Evolutionary conservation across 805 yeast species (phyloP).

Genomic region (Kluyveromyces lactis): DNA sequence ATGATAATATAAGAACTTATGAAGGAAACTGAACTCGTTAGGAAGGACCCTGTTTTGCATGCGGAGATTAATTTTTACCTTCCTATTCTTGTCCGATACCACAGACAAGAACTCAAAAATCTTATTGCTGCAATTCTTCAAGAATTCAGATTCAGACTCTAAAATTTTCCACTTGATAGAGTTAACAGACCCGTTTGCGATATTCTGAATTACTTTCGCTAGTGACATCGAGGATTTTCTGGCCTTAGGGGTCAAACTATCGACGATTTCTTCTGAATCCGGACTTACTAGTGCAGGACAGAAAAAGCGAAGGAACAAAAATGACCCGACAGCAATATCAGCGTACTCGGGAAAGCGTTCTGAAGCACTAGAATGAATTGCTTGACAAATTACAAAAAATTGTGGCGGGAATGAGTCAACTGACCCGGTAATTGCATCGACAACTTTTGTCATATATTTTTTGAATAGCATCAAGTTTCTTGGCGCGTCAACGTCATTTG

Average conservation of each 20-base stretch:
- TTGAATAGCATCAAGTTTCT: constrained; percentile 41
- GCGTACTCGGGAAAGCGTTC: constrained; percentile 60
- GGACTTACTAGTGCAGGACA: constrained; percentile 92
- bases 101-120: constrained; percentile 35
- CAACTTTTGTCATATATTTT: constrained; percentile 45
- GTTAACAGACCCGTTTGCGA: constrained; percentile 73
- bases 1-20: constrained; percentile 41
- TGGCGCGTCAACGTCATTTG: constrained; percentile 32
- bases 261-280: constrained; percentile 39
- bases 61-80: constrained; percentile 15
- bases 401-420: constrained; percentile 57
- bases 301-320: constrained; percentile 67
- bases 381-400: constrained; percentile 60
- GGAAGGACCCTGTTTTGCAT: constrained; percentile 16
- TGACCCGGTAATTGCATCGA: constrained; percentile 52
- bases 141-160: constrained; percentile 33
- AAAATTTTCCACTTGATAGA: constrained; percentile 59
- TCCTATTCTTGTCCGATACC: constrained; percentile 23
- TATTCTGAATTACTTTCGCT: constrained; percentile 76
- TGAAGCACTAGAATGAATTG: constrained; percentile 49
- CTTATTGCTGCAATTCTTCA: constrained; percentile 32
- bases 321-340: constrained; percentile 74
- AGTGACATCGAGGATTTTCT: constrained; percentile 66
- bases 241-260: constrained; percentile 32
- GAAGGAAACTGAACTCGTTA: constrained; percentile 34